Conservation (phyloP, 352 stramenopile species). For the Hyaloperonospora brassicae region DNA sequence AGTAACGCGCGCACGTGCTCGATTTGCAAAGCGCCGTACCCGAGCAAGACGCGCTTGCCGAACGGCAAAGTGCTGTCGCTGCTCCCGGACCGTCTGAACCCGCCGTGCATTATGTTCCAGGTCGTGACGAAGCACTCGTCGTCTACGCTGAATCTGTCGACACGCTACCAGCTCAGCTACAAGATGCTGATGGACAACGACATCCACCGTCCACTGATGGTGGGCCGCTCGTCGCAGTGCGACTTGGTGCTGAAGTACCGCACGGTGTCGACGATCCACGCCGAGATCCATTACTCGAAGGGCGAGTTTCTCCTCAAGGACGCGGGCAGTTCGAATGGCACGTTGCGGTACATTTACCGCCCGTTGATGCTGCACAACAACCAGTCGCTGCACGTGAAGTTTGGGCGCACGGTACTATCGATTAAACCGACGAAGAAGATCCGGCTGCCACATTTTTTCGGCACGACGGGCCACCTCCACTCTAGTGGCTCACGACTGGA, state of each 20-base stretch:
- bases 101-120: conserved; percentile 83
- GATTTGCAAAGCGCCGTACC: conserved; percentile 82
- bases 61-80: conserved; percentile 71
- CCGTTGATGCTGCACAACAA: conserved; percentile 88
- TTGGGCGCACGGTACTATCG: conserved; percentile 75
- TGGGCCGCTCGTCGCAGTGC: conserved; percentile 90
- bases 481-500: conserved; percentile 45
- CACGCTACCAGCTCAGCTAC: conserved; percentile 81
- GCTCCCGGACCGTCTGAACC: conserved; percentile 59
- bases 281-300: conserved; percentile 89
- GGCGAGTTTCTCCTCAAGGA: conserved; percentile 93
- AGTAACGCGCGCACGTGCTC: conserved; percentile 78
- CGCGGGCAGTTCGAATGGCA: conserved; percentile 90
- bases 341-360: conserved; percentile 90
- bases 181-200: conserved; percentile 90
- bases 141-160: conserved; percentile 78
- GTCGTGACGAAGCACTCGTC: conserved; percentile 85
- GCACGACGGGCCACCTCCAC: conserved; percentile 42
- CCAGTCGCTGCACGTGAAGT: conserved; percentile 83
- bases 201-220: conserved; percentile 85
- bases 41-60: conserved; percentile 66
- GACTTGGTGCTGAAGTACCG: conserved; percentile 94
- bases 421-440: conserved; percentile 89
- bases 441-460: conserved; percentile 77
- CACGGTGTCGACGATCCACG: conserved; percentile 91